phyloP scores from a whole-genome alignment of 2,329 filamentous ascomycete species.

The Drechslerella stenobrocha region DNA sequence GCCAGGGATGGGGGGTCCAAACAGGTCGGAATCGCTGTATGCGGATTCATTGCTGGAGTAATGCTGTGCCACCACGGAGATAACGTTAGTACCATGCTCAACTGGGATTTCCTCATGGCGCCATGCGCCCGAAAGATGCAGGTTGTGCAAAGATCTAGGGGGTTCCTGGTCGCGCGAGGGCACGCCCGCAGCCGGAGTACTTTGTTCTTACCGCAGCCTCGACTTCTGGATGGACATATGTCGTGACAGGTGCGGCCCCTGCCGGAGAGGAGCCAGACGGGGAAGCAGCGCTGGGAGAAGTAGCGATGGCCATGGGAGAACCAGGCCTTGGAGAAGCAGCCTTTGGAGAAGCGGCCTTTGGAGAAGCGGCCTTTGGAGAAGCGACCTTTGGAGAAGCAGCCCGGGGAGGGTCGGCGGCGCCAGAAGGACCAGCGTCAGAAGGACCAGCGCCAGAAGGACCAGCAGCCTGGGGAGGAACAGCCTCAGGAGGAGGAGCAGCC shows the following conservation, averaged over 20 bases:
- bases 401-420: neutral
- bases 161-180: too few relatives aligned
- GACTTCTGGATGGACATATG: neutral
- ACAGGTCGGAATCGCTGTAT: conserved; percentile 22
- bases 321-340: neutral
- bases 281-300: neutral
- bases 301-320: neutral
- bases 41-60: conserved; percentile 8
- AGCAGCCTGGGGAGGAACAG: too few relatives aligned
- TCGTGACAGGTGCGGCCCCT: neutral
- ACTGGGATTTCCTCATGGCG: neutral
- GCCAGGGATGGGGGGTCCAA: neutral
- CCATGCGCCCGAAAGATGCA: neutral
- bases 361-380: neutral
- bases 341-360: neutral
- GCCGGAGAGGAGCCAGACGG: neutral
- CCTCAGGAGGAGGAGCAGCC: too few relatives aligned
- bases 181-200: too few relatives aligned
- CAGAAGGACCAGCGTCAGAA: too few relatives aligned
- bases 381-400: neutral
- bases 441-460: too few relatives aligned
- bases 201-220: conserved; percentile 1
- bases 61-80: neutral
- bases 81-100: neutral
- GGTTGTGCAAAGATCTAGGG: neutral